phyloP scores from a whole-genome alignment of 176 grass and related monocot species.

The Saccharum officinarum region DNA sequence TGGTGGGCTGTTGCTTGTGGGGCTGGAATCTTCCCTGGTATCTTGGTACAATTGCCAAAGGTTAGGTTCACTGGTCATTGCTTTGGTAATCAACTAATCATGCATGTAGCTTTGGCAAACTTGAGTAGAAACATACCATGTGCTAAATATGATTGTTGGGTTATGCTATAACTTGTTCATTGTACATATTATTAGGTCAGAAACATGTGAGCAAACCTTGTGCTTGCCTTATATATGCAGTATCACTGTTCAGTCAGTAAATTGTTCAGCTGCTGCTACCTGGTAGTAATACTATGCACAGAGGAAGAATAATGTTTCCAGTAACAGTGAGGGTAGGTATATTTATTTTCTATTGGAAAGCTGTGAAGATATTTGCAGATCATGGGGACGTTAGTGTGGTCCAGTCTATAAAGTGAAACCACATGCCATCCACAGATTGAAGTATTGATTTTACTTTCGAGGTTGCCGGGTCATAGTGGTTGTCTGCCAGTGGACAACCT shows the following conservation, averaged over 20 bases:
- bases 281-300: background rate
- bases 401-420: slow-evolving; percentile 19
- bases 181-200: background rate
- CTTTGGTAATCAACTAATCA: background rate
- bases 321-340: background rate
- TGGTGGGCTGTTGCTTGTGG: background rate
- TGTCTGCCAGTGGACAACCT: background rate
- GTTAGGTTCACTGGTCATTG: background rate
- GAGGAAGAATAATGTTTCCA: background rate
- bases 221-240: background rate
- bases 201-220: background rate
- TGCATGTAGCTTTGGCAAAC: background rate
- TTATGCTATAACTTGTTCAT: background rate
- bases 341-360: background rate
- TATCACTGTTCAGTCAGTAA: background rate
- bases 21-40: slow-evolving; percentile 35
- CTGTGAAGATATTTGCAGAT: slow-evolving; percentile 16
- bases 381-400: slow-evolving; percentile 1
- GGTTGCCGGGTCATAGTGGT: background rate
- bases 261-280: background rate
- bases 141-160: background rate
- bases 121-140: background rate
- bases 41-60: slow-evolving; percentile 10
- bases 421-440: slow-evolving; percentile 21
- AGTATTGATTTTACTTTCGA: background rate